Evolutionary conservation across 2,329 filamentous ascomycete genomes (phyloP), one percentile per base, ranked within the genome.

Genomic region (Neofusicoccum laricinum): DNA sequence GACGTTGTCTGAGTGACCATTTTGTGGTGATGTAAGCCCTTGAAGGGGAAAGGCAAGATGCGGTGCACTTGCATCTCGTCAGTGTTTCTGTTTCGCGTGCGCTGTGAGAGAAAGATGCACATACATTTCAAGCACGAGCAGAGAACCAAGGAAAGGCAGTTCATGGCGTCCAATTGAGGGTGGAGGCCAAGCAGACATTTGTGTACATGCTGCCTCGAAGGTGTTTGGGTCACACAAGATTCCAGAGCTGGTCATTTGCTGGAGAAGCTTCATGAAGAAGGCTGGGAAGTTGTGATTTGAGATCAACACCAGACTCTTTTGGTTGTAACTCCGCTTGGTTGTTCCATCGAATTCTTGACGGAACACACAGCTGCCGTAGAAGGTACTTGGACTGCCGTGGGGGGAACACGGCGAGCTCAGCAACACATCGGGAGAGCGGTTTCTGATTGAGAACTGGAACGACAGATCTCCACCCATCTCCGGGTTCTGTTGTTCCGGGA

Each of bases 341-440:
- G 72, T 73, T 25, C 73, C 65, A 62, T 79, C 77, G 32, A 73
- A 77, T 64, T 78, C 76, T 65, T 79, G 77, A 49, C 77, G 76
- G 58, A 79, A 79, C 58, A 79, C 69, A 49, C 75, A 78, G 38
- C 69, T 72, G 32, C 70, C 76, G 62, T 76, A 75, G 63, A 79
- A 72, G 15, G 70, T 70, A 49, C 68, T 72, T 11, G 74, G 65
- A 64, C 75, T 79, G 34, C 76, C 77, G 68, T 78, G 69, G n/a
- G 76, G 77, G 15, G 74, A 66, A 50, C 73, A 72, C 15, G 77
- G 76, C 14, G 76, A 78, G 55, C 64, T 72, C 10, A 79, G 68
- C 32, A 67, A 85, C 49, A 91, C 85, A 66, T 90, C 87, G 3
- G 88, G 88, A 8, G 77, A 79, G 67, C 77, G 75, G 67, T 79